Evolutionary conservation across 2,329 filamentous ascomycete species (phyloP).

Genomic region (Pseudopithomyces maydicus): DNA sequence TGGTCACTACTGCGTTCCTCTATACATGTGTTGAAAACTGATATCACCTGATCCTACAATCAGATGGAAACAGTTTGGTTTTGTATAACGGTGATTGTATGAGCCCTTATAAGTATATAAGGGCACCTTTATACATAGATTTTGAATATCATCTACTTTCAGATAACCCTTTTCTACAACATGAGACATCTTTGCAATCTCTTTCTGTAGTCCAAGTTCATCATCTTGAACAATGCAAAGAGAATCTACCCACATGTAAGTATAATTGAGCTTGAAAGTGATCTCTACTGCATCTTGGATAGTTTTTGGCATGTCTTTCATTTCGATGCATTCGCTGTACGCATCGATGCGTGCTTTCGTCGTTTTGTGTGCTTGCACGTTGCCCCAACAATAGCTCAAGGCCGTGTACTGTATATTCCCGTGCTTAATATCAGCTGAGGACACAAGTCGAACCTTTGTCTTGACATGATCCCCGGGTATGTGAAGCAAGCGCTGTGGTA

Average conservation of each 20-base stretch:
- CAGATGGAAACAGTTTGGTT: no score
- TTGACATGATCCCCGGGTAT: neutral
- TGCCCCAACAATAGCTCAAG: constrained; percentile 18
- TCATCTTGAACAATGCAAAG: constrained; percentile 12
- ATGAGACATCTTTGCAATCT: constrained; percentile 18
- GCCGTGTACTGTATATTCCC: neutral
- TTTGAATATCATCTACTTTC: no score
- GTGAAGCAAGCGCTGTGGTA: neutral
- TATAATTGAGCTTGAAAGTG: constrained; percentile 2
- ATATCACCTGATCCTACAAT: no score
- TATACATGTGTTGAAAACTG: no score
- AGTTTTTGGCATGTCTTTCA: constrained; percentile 11
- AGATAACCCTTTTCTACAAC: no score
- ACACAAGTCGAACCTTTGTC: neutral
- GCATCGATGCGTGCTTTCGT: neutral
- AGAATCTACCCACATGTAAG: constrained; percentile 5
- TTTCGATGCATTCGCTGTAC: constrained; percentile 2
- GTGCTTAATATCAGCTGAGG: neutral
- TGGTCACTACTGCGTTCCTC: constrained; percentile 14
- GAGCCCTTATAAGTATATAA: no score
- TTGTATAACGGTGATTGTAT: no score
- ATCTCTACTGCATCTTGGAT: constrained; percentile 18
- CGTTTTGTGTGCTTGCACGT: constrained; percentile 7
- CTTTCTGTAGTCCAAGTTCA: constrained; percentile 6
- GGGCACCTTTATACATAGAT: no score